Conservation (phyloP, 257 asterid genomes). For the Ilex asprella region DNA sequence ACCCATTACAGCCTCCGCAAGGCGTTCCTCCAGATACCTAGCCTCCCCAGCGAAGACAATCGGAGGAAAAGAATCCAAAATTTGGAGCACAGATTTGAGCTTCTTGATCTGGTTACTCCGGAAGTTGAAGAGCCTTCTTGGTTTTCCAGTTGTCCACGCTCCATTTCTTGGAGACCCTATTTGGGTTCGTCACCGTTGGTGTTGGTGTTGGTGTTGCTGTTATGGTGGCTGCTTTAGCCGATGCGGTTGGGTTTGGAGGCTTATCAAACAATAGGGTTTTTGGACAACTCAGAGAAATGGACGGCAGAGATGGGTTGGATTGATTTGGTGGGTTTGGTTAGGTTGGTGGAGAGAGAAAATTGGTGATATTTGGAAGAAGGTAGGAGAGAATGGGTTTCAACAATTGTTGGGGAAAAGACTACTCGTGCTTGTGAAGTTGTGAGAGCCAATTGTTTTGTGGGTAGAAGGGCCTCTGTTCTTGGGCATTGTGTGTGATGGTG, state of each 20-base stretch:
- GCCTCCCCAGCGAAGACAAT: slow-evolving; percentile 86
- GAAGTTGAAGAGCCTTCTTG: slow-evolving; percentile 49
- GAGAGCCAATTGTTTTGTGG: slow-evolving; percentile 29
- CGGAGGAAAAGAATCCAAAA: slow-evolving; percentile 54
- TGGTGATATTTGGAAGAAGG: slow-evolving; percentile 11
- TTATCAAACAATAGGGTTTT: slow-evolving; percentile 19
- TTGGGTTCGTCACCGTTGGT: slow-evolving; percentile 6
- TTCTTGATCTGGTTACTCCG: slow-evolving; percentile 42
- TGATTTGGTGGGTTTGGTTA: slow-evolving; percentile 19
- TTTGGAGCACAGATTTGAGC: slow-evolving; percentile 46
- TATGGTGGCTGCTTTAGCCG: slow-evolving; percentile 21
- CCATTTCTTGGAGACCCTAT: slow-evolving; percentile 23
- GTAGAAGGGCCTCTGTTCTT: too few relatives aligned
- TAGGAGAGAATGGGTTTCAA: slow-evolving; percentile 15
- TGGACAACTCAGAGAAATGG: slow-evolving; percentile 37
- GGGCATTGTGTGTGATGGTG: too few relatives aligned
- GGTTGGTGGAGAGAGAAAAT: slow-evolving; percentile 8
- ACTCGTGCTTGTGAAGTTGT: slow-evolving; percentile 20
- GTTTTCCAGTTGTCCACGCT: slow-evolving; percentile 38
- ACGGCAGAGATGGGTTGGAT: slow-evolving; percentile 35
- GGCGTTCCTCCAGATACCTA: slow-evolving; percentile 56
- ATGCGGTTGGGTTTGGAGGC: slow-evolving; percentile 23
- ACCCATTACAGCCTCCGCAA: slow-evolving; percentile 76
- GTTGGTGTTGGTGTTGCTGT: slow-evolving; percentile 13
- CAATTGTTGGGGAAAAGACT: slow-evolving; percentile 33